Evolutionary conservation across 805 yeast genomes (phyloP), one percentile per base, ranked within the genome.

Genomic region (Osmozyma mogii): DNA sequence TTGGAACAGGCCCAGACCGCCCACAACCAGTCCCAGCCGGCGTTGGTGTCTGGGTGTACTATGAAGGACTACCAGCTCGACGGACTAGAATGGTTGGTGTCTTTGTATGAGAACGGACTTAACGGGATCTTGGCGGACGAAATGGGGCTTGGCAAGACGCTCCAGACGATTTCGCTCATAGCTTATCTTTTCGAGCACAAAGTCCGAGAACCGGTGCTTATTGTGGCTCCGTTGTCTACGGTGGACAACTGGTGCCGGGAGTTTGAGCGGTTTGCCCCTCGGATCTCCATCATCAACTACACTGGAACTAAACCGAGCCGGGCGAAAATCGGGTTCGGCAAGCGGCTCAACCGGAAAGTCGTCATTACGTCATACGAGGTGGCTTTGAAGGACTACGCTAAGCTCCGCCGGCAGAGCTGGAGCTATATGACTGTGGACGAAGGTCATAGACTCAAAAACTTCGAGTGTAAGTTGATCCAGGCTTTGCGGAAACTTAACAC

Each of bases 41-140:
- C 46, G 19, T 32, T 57, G 5, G 40, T 64, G 4, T 37, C 57
- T 4, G 68, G 67, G 6, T 83, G 84, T 17, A 46, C 48, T 0
- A 61, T 89, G 66, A 84, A 85, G 47, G 81, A 77, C 17, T 87
- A 92, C 49, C 98, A 89, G 54, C 52, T 84, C 12, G 87, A 82
- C 32, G 98, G 97, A 1, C 68, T 89, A 33, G 87, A 84, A 40
- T 89, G 97, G 97, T 58, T 92, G 24, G 70, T 79, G 9, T 80
- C 95, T 0, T 57, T 89, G 15, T 92, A 82, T 51, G 94, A 88
- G 49, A 92, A 89, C 54, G 98, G 97, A 0, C 62, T 89, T 17
- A 89, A 89, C 52, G 98, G 97, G 2, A 88, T 92, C 20, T 59
- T 92, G 13, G 97, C 97, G 1, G 97, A 92, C 57, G 97, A 89